Conservation (phyloP, 2,329 filamentous ascomycete species). For the Calonectria fujianensis region DNA sequence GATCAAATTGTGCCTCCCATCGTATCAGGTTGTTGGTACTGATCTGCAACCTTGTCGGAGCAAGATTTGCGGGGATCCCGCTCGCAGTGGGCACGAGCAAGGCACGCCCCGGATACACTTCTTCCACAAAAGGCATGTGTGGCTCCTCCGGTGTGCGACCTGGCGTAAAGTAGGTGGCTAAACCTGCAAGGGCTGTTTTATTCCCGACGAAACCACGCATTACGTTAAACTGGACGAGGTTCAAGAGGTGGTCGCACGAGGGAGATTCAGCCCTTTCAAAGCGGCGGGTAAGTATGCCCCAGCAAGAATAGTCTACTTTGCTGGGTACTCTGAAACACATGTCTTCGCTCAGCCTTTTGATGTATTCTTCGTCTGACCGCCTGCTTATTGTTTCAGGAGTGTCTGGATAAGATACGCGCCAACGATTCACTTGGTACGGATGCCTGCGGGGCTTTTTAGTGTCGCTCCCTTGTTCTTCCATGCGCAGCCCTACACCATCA, state of each 20-base stretch:
- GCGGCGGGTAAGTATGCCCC: neutral
- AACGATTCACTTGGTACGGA: constrained; percentile 12
- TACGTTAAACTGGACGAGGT: constrained; percentile 22
- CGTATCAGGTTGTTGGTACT: constrained; percentile 39
- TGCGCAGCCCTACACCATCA: neutral
- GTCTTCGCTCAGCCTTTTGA: too few species aligned
- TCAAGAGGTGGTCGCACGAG: constrained; percentile 10
- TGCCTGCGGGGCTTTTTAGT: neutral
- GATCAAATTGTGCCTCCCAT: constrained; percentile 34
- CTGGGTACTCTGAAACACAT: neutral
- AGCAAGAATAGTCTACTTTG: neutral
- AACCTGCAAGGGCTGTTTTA: neutral
- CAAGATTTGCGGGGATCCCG: constrained; percentile 30
- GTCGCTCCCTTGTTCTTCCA: neutral
- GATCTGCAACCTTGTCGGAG: constrained; percentile 43
- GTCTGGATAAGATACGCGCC: constrained; percentile 9
- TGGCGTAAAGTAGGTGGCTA: neutral
- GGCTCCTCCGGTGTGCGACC: neutral
- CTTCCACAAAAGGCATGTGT: constrained; percentile 11
- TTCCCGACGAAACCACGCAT: constrained; percentile 15
- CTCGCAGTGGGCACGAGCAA: constrained; percentile 8
- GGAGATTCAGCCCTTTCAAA: constrained; percentile 6
- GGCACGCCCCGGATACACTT: constrained; percentile 1
- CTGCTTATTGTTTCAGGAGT: neutral
- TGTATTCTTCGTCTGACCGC: neutral